phyloP scores from a whole-genome alignment of 1,139 yeast species.

The Taphrina deformans region DNA sequence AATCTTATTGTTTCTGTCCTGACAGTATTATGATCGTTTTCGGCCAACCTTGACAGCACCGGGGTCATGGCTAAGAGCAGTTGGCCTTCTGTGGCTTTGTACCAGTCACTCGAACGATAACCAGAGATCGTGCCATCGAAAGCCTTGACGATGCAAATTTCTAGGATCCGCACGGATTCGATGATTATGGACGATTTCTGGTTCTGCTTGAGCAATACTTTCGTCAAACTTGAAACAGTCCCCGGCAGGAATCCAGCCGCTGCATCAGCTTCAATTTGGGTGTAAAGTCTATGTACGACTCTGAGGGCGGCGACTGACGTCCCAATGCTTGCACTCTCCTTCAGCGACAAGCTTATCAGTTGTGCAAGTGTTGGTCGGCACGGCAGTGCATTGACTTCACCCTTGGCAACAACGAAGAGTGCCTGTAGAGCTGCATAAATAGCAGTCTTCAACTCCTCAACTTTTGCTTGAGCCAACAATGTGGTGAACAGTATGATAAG shows the following conservation, averaged over 20 bases:
- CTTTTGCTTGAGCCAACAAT: slow-evolving; percentile 10
- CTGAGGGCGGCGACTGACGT: background rate
- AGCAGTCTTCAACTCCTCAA: slow-evolving; percentile 6
- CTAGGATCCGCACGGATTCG: background rate
- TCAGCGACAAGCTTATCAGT: background rate
- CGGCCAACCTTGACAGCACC: background rate
- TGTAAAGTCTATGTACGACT: background rate
- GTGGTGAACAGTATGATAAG: slow-evolving; percentile 15
- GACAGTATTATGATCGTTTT: background rate
- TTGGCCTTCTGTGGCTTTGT: slow-evolving; percentile 16
- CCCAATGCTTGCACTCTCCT: background rate
- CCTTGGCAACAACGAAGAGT: slow-evolving; percentile 9
- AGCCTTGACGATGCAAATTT: background rate
- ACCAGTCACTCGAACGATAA: slow-evolving; percentile 17
- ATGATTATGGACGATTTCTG: background rate
- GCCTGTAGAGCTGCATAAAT: background rate
- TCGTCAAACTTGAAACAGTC: slow-evolving; percentile 13
- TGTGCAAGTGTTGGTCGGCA: slow-evolving; percentile 28
- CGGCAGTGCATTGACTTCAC: background rate
- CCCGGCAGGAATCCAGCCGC: slow-evolving; percentile 28
- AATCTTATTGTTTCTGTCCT: background rate
- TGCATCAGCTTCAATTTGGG: slow-evolving; percentile 2
- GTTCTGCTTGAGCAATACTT: background rate
- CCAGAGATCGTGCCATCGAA: background rate
- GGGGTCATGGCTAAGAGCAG: slow-evolving; percentile 22